A percentile compares a stretch with the other conserved stretches of the same genome.
These are phyloP conservation scores for Pachysandra terminalis DNA, from an alignment of 164 flowering plant species.

Conservation along the genomic window DNA sequence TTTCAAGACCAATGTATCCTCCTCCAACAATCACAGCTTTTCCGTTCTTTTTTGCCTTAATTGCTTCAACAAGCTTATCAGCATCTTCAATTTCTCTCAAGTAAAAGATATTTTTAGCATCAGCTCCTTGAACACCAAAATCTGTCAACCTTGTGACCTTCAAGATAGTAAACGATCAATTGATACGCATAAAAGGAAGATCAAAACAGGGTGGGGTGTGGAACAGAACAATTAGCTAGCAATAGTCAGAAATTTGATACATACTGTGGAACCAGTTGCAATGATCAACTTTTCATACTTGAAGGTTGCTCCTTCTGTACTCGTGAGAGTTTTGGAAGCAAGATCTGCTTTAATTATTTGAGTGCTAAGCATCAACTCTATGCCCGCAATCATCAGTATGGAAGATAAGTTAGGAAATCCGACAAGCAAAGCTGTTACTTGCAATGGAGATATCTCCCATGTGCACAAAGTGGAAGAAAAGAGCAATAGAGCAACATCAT, in stretches of 20 bases:
- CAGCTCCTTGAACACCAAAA: slow-evolving; percentile 73
- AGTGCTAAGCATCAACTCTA: slow-evolving; percentile 62
- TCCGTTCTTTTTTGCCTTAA: slow-evolving; percentile 61
- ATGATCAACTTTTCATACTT: slow-evolving; percentile 49
- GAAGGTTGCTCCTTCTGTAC: slow-evolving; percentile 51
- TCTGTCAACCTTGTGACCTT: slow-evolving; percentile 65
- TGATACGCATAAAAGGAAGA: neutral
- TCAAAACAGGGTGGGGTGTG: too few relatives aligned
- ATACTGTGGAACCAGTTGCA: slow-evolving; percentile 77
- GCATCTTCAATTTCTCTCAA: slow-evolving; percentile 83
- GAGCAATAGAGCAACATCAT: neutral
- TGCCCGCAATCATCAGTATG: slow-evolving; percentile 37
- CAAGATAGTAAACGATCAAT: neutral
- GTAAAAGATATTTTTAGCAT: slow-evolving; percentile 69
- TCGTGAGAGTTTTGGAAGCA: slow-evolving; percentile 55
- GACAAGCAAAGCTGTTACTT: neutral
- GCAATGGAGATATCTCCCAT: neutral
- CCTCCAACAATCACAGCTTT: slow-evolving; percentile 80
- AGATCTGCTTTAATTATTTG: slow-evolving; percentile 76
- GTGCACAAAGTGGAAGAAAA: neutral
- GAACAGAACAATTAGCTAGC: neutral
- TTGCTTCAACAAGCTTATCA: slow-evolving; percentile 58
- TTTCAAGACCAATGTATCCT: slow-evolving; percentile 85
- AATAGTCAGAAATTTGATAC: neutral
- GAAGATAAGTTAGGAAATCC: neutral